Evolutionary conservation across 2,329 filamentous ascomycete genomes (phyloP).

Genomic region (Colletotrichum caudatum): DNA sequence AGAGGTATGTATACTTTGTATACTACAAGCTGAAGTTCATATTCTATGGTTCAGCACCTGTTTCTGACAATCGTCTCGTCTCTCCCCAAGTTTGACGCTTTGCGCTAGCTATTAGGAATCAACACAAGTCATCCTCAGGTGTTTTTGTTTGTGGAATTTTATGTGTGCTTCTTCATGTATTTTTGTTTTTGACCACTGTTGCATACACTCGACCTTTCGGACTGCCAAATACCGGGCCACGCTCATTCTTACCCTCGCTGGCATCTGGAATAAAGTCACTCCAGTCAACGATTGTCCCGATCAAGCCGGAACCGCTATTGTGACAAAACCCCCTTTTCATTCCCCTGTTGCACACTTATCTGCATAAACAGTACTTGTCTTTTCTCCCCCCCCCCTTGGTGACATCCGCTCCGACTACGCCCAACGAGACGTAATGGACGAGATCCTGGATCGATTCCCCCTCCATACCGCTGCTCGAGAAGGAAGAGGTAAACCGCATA

Average conservation of each 20-base stretch:
- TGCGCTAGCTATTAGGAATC: neutral
- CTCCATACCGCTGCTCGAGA: conserved; percentile 90
- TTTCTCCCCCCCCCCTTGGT: no score
- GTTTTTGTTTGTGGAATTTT: neutral
- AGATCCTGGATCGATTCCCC: conserved; percentile 74
- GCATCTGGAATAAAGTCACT: neutral
- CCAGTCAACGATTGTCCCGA: neutral
- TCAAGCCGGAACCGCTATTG: no score
- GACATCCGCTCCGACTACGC: no score
- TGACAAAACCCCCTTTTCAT: neutral
- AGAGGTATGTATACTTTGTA: neutral
- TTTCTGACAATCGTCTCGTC: neutral
- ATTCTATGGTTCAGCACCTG: neutral
- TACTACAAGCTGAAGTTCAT: neutral
- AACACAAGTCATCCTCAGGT: neutral
- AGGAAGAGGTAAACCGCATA: conserved; percentile 75
- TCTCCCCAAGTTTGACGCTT: neutral
- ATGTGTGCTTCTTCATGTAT: neutral
- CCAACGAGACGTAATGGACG: conserved; percentile 41
- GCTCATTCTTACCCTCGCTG: neutral
- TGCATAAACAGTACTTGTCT: neutral
- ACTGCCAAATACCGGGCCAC: no score
- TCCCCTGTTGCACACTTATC: neutral
- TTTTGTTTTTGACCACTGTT: neutral
- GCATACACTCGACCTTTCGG: no score